phyloP scores from a whole-genome alignment of 2,329 filamentous ascomycete genomes.

The Fusarium nanum region DNA sequence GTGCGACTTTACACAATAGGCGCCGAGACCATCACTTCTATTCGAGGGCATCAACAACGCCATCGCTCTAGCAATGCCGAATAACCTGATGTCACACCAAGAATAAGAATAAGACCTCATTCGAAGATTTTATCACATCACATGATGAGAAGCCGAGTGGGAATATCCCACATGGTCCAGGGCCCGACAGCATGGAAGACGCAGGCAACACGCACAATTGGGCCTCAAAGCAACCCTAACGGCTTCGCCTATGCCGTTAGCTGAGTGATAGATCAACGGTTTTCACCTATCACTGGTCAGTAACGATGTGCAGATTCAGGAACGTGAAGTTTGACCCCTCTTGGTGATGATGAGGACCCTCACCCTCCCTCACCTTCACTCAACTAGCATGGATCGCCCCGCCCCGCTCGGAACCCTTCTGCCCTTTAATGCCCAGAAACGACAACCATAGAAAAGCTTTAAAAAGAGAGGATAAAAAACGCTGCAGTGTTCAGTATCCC shows the following conservation, averaged over 20 bases:
- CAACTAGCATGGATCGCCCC: slow-evolving; percentile 26
- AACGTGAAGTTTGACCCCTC: slow-evolving; percentile 28
- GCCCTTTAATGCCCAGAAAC: slow-evolving; percentile 1
- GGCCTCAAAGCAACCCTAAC: slow-evolving; percentile 34
- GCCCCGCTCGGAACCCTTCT: slow-evolving; percentile 28
- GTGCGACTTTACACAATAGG: slow-evolving; percentile 32
- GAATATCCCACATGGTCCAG: slow-evolving; percentile 22
- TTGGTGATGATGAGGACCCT: slow-evolving; percentile 12
- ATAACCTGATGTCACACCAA: slow-evolving; percentile 28
- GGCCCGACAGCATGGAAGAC: slow-evolving; percentile 33
- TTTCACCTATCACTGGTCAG: slow-evolving; percentile 18
- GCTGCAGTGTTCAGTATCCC: slow-evolving; percentile 21
- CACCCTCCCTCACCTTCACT: not conserved
- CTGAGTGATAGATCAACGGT: slow-evolving; percentile 9
- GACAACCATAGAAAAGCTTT: slow-evolving; percentile 22
- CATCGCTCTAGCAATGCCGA: slow-evolving; percentile 14
- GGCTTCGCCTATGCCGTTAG: slow-evolving; percentile 12
- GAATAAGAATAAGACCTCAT: slow-evolving; percentile 22
- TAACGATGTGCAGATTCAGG: slow-evolving; percentile 24
- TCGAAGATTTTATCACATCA: slow-evolving; percentile 34
- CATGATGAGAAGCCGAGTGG: slow-evolving; percentile 29
- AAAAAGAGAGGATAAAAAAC: slow-evolving; percentile 7
- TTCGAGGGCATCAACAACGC: slow-evolving; percentile 21
- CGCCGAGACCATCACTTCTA: slow-evolving; percentile 30
- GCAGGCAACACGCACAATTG: slow-evolving; percentile 37